These are phyloP conservation scores for Acanthamoeba sp. DNA, from an alignment of 208 protist species.

Conservation along the genomic window DNA sequence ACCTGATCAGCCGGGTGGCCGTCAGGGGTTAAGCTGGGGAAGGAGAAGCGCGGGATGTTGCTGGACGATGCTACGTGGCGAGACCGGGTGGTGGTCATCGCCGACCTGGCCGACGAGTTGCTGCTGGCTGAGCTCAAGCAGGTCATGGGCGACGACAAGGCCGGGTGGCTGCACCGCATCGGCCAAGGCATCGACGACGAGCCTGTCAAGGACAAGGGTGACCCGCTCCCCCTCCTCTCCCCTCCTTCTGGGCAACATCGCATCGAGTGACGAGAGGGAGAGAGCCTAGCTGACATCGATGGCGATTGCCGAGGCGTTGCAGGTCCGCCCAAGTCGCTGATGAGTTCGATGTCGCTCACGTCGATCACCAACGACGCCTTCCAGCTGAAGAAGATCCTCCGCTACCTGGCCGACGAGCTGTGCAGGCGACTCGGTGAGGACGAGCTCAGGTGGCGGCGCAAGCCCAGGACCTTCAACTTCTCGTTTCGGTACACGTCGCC, in stretches of 20 bases:
- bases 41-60: neutral
- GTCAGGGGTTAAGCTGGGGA: conserved; percentile 17
- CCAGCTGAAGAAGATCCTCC: conserved; percentile 34
- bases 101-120: neutral
- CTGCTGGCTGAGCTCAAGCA: neutral
- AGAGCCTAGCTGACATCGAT: too few relatives aligned
- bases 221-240: too few relatives aligned
- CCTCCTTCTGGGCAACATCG: too few relatives aligned
- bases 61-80: neutral
- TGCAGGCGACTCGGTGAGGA: conserved; percentile 16
- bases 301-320: neutral
- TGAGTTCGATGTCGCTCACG: conserved; percentile 48
- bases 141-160: neutral
- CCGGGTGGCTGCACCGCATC: neutral
- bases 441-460: neutral
- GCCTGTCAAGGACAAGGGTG: conserved; percentile 41
- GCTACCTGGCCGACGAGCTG: conserved; percentile 53
- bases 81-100: neutral
- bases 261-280: too few relatives aligned
- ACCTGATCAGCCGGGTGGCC: too few relatives aligned
- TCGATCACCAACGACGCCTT: neutral
- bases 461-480: neutral
- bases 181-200: neutral
- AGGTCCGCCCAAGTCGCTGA: conserved; percentile 35
- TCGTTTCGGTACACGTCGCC: neutral